A percentile compares a stretch with the other conserved stretches of the same genome.
These are phyloP conservation scores for Glarea lozoyensis DNA, from an alignment of 495 filamentous ascomycete species.

Conservation along the genomic window DNA sequence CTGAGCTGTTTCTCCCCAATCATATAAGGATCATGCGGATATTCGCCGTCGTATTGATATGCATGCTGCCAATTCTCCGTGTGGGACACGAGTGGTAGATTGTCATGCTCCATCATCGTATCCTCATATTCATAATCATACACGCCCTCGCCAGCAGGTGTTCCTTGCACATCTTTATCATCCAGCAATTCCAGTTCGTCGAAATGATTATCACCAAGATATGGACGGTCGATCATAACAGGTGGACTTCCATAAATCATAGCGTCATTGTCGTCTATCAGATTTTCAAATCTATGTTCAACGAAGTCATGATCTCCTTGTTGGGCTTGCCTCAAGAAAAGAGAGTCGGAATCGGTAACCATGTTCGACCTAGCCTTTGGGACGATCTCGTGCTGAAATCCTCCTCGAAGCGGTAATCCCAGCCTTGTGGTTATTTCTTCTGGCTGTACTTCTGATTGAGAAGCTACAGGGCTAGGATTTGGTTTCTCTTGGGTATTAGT, in stretches of 20 bases:
- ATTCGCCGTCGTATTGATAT: not conserved
- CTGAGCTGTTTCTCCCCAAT: not conserved
- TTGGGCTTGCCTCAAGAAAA: not conserved
- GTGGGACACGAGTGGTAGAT: no score
- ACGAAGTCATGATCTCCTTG: no score
- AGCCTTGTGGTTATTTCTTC: not conserved
- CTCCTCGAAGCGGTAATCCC: not conserved
- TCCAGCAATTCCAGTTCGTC: no score
- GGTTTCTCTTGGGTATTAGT: not conserved
- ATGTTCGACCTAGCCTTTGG: not conserved
- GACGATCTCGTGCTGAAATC: not conserved
- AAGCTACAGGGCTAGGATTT: not conserved
- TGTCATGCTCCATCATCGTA: constrained; percentile 2
- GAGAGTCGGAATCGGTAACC: not conserved
- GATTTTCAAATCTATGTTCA: no score
- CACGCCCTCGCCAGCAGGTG: constrained; percentile 37
- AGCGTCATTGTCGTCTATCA: no score
- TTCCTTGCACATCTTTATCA: no score
- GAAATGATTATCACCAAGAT: no score
- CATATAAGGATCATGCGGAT: not conserved
- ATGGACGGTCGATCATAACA: no score
- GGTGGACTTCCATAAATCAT: no score
- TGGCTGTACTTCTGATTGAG: not conserved
- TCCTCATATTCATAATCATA: constrained; percentile 1
- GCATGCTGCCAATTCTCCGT: not conserved